Percentiles rank a stretch among this genome's conserved stretches.
phyloP scores from a whole-genome alignment of 23 red algal genomes.

The Gracilaria domingensis region DNA sequence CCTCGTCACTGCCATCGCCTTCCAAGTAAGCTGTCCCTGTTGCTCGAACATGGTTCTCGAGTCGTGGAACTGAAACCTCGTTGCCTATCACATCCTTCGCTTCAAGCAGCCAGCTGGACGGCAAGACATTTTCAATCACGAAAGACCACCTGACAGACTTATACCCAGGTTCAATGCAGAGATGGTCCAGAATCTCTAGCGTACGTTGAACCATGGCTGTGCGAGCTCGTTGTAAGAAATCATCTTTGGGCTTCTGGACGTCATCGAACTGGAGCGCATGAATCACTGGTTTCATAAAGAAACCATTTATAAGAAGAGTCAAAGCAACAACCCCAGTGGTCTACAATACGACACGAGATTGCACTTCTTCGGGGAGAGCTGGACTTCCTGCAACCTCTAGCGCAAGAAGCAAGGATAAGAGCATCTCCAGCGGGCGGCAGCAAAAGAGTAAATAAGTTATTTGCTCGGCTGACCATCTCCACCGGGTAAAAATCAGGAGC shows the following conservation, averaged over 20 bases:
- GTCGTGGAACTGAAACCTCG: constrained; percentile 7
- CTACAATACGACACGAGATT: constrained; percentile 87
- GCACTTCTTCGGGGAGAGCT: constrained; percentile 55
- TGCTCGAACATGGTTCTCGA: constrained; percentile 6
- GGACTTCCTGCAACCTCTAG: constrained; percentile 78
- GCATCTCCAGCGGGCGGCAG: no score
- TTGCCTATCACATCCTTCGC: constrained; percentile 10
- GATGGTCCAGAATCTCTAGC: constrained; percentile 50
- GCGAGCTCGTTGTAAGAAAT: constrained; percentile 70
- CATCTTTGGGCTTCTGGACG: constrained; percentile 47
- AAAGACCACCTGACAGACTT: constrained; percentile 74
- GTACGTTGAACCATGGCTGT: constrained; percentile 66
- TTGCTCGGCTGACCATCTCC: no score
- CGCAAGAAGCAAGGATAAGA: constrained; percentile 88
- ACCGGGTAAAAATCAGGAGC: no score
- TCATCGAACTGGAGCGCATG: constrained; percentile 59
- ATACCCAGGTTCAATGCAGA: constrained; percentile 52
- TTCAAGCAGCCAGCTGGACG: constrained; percentile 42
- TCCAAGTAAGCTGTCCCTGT: constrained; percentile 4
- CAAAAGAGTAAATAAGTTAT: no score
- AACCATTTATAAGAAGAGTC: constrained; percentile 84
- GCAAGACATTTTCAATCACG: constrained; percentile 59
- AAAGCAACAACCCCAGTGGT: constrained; percentile 84
- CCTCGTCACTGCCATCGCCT: background rate
- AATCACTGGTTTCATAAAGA: constrained; percentile 71